Conservation (phyloP, 2,329 filamentous ascomycete genomes). For the Pseudogymnoascus destructans region DNA sequence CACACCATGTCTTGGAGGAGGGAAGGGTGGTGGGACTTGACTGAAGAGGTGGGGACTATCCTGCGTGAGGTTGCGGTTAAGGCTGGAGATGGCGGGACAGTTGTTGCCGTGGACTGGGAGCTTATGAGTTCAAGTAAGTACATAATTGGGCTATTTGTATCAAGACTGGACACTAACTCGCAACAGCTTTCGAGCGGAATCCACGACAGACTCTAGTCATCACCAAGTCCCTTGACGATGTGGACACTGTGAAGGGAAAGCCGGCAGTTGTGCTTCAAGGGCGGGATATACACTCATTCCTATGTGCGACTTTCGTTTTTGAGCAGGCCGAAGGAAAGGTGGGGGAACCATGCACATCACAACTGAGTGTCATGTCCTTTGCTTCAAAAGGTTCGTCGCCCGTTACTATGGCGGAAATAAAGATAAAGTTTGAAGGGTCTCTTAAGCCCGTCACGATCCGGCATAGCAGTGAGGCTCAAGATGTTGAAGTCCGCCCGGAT, state of each 20-base stretch:
- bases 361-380: conserved; percentile 44
- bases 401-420: conserved; percentile 38
- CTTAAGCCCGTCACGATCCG: conserved; percentile 41
- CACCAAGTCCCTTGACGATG: conserved; percentile 39
- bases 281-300: conserved; percentile 38
- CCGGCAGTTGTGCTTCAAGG: conserved; percentile 40
- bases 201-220: conserved; percentile 50
- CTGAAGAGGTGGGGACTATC: conserved; percentile 49
- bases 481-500: conserved; percentile 13
- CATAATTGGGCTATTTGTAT: neutral
- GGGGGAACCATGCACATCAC: conserved; percentile 44
- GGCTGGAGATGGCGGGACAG: conserved; percentile 39
- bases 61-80: conserved; percentile 43
- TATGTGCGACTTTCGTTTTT: conserved; percentile 45
- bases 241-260: conserved; percentile 31
- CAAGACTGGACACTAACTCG: conserved; percentile 16
- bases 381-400: conserved; percentile 40
- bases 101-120: conserved; percentile 53
- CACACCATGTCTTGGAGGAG: conserved; percentile 40
- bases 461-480: conserved; percentile 18
- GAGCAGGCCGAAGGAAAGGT: conserved; percentile 45
- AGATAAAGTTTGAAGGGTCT: conserved; percentile 43
- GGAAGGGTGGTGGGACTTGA: conserved; percentile 47
- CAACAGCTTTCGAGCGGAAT: conserved; percentile 39
- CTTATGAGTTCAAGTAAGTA: conserved; percentile 45